These are phyloP conservation scores for Sugiyamaella neomexicana DNA, from an alignment of 1,139 yeast genomes.

Conservation along the genomic window DNA sequence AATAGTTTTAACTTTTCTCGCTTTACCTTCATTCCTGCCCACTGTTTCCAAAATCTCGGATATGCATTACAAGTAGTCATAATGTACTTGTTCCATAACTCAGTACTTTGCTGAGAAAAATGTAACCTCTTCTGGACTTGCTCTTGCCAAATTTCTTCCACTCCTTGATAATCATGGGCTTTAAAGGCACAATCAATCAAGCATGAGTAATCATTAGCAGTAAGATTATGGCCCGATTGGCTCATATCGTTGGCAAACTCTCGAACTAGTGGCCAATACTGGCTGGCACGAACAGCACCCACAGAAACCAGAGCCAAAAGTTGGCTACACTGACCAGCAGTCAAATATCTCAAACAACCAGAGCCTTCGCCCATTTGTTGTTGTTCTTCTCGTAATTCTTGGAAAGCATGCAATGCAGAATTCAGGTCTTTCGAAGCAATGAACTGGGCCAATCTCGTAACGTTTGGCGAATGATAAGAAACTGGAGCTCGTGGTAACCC, in stretches of 20 bases:
- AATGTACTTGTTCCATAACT: slow-evolving; percentile 41
- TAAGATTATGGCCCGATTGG: slow-evolving; percentile 27
- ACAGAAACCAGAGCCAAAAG: slow-evolving; percentile 11
- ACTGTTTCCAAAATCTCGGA: slow-evolving; percentile 35
- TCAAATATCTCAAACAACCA: slow-evolving; percentile 9
- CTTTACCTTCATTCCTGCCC: slow-evolving; percentile 15
- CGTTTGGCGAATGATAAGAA: slow-evolving; percentile 5
- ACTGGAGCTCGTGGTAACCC: slow-evolving; percentile 4
- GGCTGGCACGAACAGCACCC: slow-evolving; percentile 10
- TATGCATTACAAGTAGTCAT: slow-evolving; percentile 38
- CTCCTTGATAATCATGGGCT: slow-evolving; percentile 28
- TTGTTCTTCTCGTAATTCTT: slow-evolving; percentile 12
- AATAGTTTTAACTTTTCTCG: slow-evolving; percentile 6
- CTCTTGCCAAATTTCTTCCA: slow-evolving; percentile 34
- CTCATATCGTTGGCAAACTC: slow-evolving; percentile 26
- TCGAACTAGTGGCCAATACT: slow-evolving; percentile 14
- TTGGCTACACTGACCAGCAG: slow-evolving; percentile 10
- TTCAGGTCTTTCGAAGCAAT: slow-evolving; percentile 12
- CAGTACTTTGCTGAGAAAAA: slow-evolving; percentile 26
- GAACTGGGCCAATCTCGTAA: slow-evolving; percentile 12
- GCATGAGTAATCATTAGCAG: slow-evolving; percentile 32
- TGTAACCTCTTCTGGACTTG: slow-evolving; percentile 17
- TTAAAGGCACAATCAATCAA: slow-evolving; percentile 36
- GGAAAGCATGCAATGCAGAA: slow-evolving; percentile 12
- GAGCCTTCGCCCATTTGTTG: neutral